phyloP scores from a whole-genome alignment of 2,329 filamentous ascomycete genomes.

The Colletotrichum falcatum region DNA sequence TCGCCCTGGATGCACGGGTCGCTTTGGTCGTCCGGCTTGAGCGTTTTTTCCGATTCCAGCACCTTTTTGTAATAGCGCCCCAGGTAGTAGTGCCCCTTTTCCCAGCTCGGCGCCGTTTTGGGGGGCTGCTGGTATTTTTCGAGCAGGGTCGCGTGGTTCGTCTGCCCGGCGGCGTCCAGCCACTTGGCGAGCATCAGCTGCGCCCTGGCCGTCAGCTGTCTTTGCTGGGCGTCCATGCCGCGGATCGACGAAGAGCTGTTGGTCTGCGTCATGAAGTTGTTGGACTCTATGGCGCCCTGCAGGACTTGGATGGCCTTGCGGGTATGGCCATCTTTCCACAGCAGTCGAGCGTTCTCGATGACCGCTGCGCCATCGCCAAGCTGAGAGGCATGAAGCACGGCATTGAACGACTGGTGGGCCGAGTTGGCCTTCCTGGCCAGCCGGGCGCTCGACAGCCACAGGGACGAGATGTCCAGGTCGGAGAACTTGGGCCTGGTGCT shows the following conservation, averaged over 20 bases:
- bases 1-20: constrained; percentile 85
- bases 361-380: constrained; percentile 88
- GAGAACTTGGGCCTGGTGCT: constrained; percentile 67
- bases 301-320: constrained; percentile 94
- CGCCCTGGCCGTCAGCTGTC: constrained; percentile 78
- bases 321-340: constrained; percentile 94
- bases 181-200: constrained; percentile 94
- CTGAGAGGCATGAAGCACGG: constrained; percentile 87
- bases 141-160: constrained; percentile 82
- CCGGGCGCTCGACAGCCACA: constrained; percentile 88
- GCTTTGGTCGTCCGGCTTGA: constrained; percentile 81
- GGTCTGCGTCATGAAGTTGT: constrained; percentile 74
- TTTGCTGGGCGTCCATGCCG: constrained; percentile 62
- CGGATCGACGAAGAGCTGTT: constrained; percentile 54
- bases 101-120: constrained; percentile 80
- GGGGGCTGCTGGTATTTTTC: constrained; percentile 86
- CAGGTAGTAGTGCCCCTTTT: constrained; percentile 97
- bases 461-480: constrained; percentile 79
- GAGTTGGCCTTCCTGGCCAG: constrained; percentile 88
- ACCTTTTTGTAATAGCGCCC: constrained; percentile 98
- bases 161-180: constrained; percentile 95
- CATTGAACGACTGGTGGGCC: constrained; percentile 90
- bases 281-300: constrained; percentile 84
- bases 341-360: constrained; percentile 91
- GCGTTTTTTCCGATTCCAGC: constrained; percentile 85